Percentiles rank a stretch among this genome's conserved stretches.
Conservation (phyloP, 164 flowering plant species). For the Vitis rotundifolia region DNA sequence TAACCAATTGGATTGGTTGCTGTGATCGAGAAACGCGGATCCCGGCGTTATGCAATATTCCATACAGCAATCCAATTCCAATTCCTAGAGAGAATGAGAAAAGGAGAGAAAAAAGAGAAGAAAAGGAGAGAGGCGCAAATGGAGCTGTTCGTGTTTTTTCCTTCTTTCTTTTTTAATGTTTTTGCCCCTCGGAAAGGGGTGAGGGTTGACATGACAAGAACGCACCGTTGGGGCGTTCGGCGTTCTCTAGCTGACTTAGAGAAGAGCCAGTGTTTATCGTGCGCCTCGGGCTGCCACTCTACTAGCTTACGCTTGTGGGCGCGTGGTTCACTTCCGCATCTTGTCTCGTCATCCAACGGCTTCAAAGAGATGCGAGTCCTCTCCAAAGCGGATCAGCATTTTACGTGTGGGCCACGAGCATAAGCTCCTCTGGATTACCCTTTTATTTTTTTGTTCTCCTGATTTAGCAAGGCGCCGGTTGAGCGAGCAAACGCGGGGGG, state of each 20-base stretch:
- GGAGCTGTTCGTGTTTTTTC: slow-evolving; percentile 14
- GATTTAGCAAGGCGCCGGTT: no score
- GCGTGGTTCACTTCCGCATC: not conserved
- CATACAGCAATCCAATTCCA: slow-evolving; percentile 13
- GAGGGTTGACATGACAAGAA: slow-evolving; percentile 14
- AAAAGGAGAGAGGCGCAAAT: slow-evolving; percentile 12
- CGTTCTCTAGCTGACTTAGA: slow-evolving; percentile 4
- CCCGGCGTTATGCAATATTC: slow-evolving; percentile 47
- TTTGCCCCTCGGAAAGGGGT: not conserved
- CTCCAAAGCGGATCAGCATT: no score
- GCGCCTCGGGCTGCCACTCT: slow-evolving; percentile 1
- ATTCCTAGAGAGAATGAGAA: not conserved
- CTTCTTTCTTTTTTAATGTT: not conserved
- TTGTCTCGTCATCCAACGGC: no score
- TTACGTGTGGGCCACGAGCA: no score
- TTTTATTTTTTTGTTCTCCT: no score
- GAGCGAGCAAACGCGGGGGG: not conserved
- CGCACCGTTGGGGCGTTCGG: slow-evolving; percentile 13
- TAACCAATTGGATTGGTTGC: slow-evolving; percentile 8
- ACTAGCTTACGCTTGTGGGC: not conserved
- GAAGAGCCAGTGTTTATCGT: slow-evolving; percentile 1
- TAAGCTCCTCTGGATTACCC: no score
- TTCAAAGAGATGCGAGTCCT: no score
- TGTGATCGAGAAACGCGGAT: slow-evolving; percentile 55
- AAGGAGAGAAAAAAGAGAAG: slow-evolving; percentile 17